These are phyloP conservation scores for Mycena vulgaris DNA, from an alignment of 768 basidiomycete species.

Conservation along the genomic window DNA sequence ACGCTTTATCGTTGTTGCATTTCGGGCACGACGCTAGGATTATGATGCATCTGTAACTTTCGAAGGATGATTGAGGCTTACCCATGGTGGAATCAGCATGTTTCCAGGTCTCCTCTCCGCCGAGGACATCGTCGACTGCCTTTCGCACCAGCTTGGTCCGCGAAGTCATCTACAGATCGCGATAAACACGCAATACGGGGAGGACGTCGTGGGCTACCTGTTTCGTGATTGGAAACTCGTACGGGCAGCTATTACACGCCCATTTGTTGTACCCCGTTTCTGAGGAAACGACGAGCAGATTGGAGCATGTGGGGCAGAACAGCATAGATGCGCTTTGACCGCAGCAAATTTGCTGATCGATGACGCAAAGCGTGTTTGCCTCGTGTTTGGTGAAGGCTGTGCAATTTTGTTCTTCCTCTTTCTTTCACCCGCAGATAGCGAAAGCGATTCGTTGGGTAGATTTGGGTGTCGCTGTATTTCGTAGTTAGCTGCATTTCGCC, in stretches of 20 bases:
- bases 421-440: conserved; percentile 25
- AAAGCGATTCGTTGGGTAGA: conserved; percentile 27
- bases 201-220: conserved; percentile 63
- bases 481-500: conserved; percentile 50
- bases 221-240: conserved; percentile 93
- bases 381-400: conserved; percentile 23
- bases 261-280: conserved; percentile 92
- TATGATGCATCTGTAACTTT: neutral
- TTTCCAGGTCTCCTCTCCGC: conserved; percentile 94
- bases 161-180: conserved; percentile 83
- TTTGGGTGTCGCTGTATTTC: conserved; percentile 46
- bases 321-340: conserved; percentile 68
- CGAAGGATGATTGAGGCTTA: conserved; percentile 47
- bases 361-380: neutral
- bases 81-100: conserved; percentile 92
- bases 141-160: conserved; percentile 90
- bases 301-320: conserved; percentile 96
- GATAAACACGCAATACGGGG: neutral
- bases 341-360: neutral
- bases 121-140: conserved; percentile 94
- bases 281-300: conserved; percentile 83
- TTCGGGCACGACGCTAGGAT: conserved; percentile 72
- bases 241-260: conserved; percentile 94
- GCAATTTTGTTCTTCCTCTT: conserved; percentile 12
- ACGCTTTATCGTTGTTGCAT: conserved; percentile 89